phyloP scores from a whole-genome alignment of 257 asterid species.

The Nemophila menziesii region DNA sequence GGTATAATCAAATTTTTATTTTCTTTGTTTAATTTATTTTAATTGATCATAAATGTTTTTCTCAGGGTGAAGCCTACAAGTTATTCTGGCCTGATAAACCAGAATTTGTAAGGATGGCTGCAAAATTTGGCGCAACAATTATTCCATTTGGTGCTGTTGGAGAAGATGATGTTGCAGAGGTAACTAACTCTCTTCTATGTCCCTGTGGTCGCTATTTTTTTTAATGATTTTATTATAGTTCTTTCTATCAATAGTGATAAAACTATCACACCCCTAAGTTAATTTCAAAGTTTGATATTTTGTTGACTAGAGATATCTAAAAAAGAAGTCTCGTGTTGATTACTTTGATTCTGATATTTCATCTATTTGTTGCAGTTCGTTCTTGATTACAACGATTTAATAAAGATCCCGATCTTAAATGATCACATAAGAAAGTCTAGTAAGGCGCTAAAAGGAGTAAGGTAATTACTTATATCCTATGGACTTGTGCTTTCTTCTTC shows the following conservation, averaged over 20 bases:
- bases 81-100: conserved; percentile 79
- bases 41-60: too few relatives aligned
- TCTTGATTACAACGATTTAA: conserved; percentile 53
- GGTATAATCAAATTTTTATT: conserved; percentile 13
- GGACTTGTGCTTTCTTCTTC: not conserved
- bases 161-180: conserved; percentile 66
- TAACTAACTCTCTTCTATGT: conserved; percentile 15
- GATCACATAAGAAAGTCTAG: conserved; percentile 33
- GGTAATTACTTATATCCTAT: conserved; percentile 22
- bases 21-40: conserved; percentile 4
- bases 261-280: too few relatives aligned
- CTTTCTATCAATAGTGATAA: too few relatives aligned
- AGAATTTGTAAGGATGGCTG: conserved; percentile 83
- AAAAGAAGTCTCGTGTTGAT: too few relatives aligned
- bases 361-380: conserved; percentile 30
- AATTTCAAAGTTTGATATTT: too few relatives aligned
- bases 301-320: not conserved
- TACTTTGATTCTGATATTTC: not conserved
- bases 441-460: conserved; percentile 24
- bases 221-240: too few relatives aligned
- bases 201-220: too few relatives aligned
- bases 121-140: conserved; percentile 71
- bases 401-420: conserved; percentile 38
- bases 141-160: conserved; percentile 83
- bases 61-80: conserved; percentile 65